Conservation (phyloP, 257 asterid genomes). For the Cruciata laevipes region DNA sequence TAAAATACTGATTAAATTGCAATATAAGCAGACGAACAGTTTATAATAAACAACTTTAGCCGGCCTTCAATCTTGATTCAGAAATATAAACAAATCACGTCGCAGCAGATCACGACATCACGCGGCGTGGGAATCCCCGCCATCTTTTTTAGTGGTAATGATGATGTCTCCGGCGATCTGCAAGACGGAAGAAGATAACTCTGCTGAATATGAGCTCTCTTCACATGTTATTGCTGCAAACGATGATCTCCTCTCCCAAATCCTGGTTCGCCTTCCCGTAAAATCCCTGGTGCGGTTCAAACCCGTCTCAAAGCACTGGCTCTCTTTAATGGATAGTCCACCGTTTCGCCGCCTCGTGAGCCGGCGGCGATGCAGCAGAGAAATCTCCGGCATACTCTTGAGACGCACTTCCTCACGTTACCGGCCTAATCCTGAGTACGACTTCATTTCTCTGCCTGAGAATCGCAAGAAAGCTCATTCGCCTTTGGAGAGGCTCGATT, state of each 20-base stretch:
- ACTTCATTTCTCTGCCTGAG: background rate
- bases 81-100: no score
- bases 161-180: background rate
- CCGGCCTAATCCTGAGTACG: background rate
- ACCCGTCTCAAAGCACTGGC: background rate
- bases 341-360: background rate
- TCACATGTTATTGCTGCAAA: background rate
- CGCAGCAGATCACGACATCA: no score
- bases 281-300: background rate
- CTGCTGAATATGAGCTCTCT: background rate
- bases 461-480: background rate
- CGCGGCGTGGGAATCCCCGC: no score
- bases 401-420: background rate
- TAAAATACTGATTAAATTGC: no score
- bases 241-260: background rate
- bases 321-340: background rate
- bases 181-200: background rate
- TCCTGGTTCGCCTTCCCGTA: background rate
- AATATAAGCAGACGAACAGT: no score
- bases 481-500: background rate
- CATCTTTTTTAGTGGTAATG: background rate
- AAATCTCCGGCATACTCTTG: background rate
- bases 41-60: no score
- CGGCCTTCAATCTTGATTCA: no score
- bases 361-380: background rate